phyloP scores from a whole-genome alignment of 805 yeast genomes.

The Yarrowia hollandica region DNA sequence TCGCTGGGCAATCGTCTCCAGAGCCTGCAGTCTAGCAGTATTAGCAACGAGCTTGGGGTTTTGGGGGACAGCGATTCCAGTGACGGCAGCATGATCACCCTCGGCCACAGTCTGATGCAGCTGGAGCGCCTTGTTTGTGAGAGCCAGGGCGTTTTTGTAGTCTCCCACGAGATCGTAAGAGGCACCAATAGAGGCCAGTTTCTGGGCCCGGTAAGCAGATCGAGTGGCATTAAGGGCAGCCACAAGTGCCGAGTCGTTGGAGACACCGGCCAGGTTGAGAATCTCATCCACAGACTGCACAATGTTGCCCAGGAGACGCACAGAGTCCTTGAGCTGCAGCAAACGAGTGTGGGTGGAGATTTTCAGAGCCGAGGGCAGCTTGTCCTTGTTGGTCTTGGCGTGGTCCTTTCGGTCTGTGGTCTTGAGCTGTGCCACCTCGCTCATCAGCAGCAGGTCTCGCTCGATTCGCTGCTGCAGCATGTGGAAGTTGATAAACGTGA shows the following conservation, averaged over 20 bases:
- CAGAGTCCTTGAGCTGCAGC: slow-evolving; percentile 42
- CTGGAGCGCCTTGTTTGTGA: slow-evolving; percentile 34
- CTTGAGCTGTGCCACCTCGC: slow-evolving; percentile 25
- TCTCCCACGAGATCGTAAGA: slow-evolving; percentile 40
- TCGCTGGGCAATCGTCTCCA: slow-evolving; percentile 20
- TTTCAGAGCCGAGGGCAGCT: slow-evolving; percentile 28
- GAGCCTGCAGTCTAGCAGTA: slow-evolving; percentile 13
- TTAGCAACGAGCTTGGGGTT: neutral
- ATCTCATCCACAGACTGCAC: slow-evolving; percentile 57
- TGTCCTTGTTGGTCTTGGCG: slow-evolving; percentile 26
- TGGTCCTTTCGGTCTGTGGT: slow-evolving; percentile 28
- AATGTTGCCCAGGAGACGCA: slow-evolving; percentile 54
- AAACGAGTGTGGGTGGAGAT: slow-evolving; percentile 30
- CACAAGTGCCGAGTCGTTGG: slow-evolving; percentile 71
- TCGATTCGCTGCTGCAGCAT: slow-evolving; percentile 63
- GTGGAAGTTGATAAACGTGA: slow-evolving; percentile 73
- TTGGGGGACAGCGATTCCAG: slow-evolving; percentile 18
- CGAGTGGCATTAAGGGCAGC: slow-evolving; percentile 54
- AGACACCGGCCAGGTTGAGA: slow-evolving; percentile 87
- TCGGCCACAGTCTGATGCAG: slow-evolving; percentile 20
- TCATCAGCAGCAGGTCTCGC: slow-evolving; percentile 61
- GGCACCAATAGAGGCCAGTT: slow-evolving; percentile 48
- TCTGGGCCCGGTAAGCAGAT: slow-evolving; percentile 49
- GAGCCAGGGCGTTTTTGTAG: slow-evolving; percentile 40
- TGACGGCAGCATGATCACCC: neutral